Evolutionary conservation across 345 rosid species (phyloP), one percentile per base, ranked within the genome.

Genomic region (Aquilaria malaccensis): DNA sequence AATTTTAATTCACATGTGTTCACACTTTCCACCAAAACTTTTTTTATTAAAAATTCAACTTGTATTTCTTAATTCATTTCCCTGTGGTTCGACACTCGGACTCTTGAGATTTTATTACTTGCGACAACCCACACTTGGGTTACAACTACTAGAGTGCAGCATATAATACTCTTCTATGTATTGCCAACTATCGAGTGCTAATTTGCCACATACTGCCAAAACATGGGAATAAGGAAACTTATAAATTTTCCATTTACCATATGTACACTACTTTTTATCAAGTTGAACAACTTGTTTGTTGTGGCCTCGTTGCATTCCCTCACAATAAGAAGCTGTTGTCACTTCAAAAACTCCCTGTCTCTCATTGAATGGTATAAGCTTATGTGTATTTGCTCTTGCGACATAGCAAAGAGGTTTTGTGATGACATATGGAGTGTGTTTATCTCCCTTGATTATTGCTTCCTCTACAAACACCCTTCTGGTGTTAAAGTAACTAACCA

Each of bases 261-360:
- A 60, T 7, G 52, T 60, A 47, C 63, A 60, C 9, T 11, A 22
- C 2, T 31, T 13, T 15, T 58, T 22, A n/a, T 58, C 13, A 15
- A 59, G 33, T 6, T 13, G 50, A 10, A 14, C 37, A 43, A 59
- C 37, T 59, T 59, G 52, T 10, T 57, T 57, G 48, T 57, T 57
- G 2, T 57, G 45, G 4, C 47, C 47, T 30, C 2, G 14, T 11
- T 57, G 15, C 60, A 57, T 57, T 4, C 33, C 2, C 2, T 43
- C 50, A 14, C 12, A 51, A 59, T 59, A 30, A 7, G 62, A 10
- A 15, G 62, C 0, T 4, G 31, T 43, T 2, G 9, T 59, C 49
- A 15, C 49, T 29, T 43, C 4, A 41, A 41, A 14, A 7, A 45
- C n/a, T 22, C 51, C 62, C 9, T 9, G 13, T 11, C 7, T 29